Evolutionary conservation across 1,284 basidiomycete species (phyloP), one percentile per base, ranked within the genome.

Genomic region (Apiotrichum siamense): DNA sequence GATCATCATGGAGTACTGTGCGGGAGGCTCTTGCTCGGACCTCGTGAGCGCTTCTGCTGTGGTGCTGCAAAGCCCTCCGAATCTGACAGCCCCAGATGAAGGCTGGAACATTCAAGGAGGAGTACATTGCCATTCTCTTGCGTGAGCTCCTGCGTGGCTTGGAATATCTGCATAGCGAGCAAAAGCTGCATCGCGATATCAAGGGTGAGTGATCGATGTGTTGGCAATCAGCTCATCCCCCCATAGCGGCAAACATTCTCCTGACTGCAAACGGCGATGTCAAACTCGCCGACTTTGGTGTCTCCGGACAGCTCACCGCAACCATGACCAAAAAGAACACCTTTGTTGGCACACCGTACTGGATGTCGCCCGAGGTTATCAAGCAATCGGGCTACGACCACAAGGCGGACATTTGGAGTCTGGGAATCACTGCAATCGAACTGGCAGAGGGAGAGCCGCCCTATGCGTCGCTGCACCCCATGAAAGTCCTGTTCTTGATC

Each of bases 361-460:
- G 92, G 92, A 99, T 99, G 94, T 92, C 90, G 21, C 94, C 94
- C 7, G 94, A 99, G 72, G 94, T 98, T 21, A 97, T 99, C 79
- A 97, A 97, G 75, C 94, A 98, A 76, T 94, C 89, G 56, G 96
- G 96, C 9, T 99, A 99, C 73, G 94, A 97, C 67, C 88, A 93
- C 73, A 97, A 97, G 70, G 94, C 94, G 12, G 94, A 99, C 72
- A 97, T 99, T 45, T 96, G 92, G 92, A 89, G 86, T 72, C 76
- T 94, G 60, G 90, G 73, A 6, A 98, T 98, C 69, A 97, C 94
- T 5, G 90, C 92, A 12, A 97, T 98, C 62, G 94, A 99, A 73
- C 78, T 99, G 60, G 94, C 94, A 1, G 92, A 88, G 74, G 94
- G 94, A 36, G 93, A 97, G 67, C 94, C 94, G 20, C 94, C 94